Evolutionary conservation across 1,139 yeast genomes (phyloP).

Genomic region (Suhomyces chickasaworum): DNA sequence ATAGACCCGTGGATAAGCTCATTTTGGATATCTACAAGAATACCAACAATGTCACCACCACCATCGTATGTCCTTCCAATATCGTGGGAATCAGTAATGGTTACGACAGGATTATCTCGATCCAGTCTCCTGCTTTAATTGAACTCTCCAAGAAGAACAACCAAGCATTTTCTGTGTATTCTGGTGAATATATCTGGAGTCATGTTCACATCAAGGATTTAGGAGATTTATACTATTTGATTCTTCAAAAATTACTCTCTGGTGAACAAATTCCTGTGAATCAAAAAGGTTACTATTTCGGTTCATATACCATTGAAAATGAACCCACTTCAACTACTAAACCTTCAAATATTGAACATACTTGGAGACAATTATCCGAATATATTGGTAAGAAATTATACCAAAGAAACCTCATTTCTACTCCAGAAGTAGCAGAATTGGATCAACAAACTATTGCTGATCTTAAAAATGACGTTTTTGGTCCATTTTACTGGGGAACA

Average conservation of each 20-base stretch:
- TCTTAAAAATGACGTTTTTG: constrained; percentile 20
- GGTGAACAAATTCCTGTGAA: constrained; percentile 32
- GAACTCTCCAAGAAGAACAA: constrained; percentile 24
- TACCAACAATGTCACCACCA: constrained; percentile 24
- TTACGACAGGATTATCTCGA: constrained; percentile 32
- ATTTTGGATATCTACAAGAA: constrained; percentile 31
- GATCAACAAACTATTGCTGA: constrained; percentile 20
- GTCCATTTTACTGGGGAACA: constrained; percentile 33
- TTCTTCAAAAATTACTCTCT: constrained; percentile 25
- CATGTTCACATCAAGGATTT: constrained; percentile 41
- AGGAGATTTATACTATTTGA: constrained; percentile 33
- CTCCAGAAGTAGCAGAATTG: constrained; percentile 23
- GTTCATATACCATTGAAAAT: constrained; percentile 23
- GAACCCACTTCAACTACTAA: constrained; percentile 21
- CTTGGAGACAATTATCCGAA: constrained; percentile 35
- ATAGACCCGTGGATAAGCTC: constrained; percentile 37
- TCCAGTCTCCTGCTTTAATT: constrained; percentile 36
- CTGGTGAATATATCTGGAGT: constrained; percentile 39
- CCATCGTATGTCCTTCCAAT: constrained; percentile 28
- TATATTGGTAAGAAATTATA: constrained; percentile 24
- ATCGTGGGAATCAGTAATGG: constrained; percentile 34
- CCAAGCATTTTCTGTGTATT: constrained; percentile 33
- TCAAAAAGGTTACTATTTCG: constrained; percentile 39
- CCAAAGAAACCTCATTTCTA: constrained; percentile 18
- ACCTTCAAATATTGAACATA: constrained; percentile 28